Percentiles rank a stretch among this genome's conserved stretches.
These are phyloP conservation scores for Lactarius akahatsu DNA, from an alignment of 768 basidiomycete genomes.

Conservation along the genomic window DNA sequence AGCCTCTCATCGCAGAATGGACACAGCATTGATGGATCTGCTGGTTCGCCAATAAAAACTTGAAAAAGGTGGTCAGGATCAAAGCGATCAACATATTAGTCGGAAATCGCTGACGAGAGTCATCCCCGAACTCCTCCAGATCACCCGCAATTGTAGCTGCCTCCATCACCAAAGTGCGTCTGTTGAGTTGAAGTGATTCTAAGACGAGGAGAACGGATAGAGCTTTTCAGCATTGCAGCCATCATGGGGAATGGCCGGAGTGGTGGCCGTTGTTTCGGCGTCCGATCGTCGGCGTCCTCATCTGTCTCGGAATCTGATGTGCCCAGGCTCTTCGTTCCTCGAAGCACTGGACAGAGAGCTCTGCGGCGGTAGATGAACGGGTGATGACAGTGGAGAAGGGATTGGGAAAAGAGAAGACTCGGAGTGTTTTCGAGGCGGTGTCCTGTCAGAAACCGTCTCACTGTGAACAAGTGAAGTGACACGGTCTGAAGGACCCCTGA, in stretches of 20 bases:
- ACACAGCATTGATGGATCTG: slow-evolving; percentile 69
- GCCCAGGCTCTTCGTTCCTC: neutral
- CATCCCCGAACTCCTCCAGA: slow-evolving; percentile 16
- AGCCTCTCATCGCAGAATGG: slow-evolving; percentile 78
- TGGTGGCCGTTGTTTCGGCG: slow-evolving; percentile 5
- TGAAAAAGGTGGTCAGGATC: slow-evolving; percentile 9
- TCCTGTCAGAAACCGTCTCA: neutral
- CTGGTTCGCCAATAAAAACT: slow-evolving; percentile 53
- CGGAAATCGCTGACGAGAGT: slow-evolving; percentile 26
- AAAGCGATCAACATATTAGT: neutral
- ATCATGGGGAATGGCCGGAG: slow-evolving; percentile 30
- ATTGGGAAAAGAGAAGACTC: slow-evolving; percentile 24
- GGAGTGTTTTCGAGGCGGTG: slow-evolving; percentile 8
- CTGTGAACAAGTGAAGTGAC: slow-evolving; percentile 1
- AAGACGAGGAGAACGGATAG: neutral
- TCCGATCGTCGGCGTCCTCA: slow-evolving; percentile 16
- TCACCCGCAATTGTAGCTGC: neutral
- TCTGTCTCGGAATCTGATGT: neutral
- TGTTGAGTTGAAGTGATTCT: neutral
- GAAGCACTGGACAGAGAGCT: slow-evolving; percentile 4
- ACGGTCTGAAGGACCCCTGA: neutral
- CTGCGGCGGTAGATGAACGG: slow-evolving; percentile 4
- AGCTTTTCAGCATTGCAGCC: slow-evolving; percentile 3
- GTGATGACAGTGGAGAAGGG: slow-evolving; percentile 28
- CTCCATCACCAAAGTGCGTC: neutral